Evolutionary conservation across 75 land plant genomes (phyloP), one percentile per base, ranked within the genome.

Genomic region (Cunninghamia lanceolata): DNA sequence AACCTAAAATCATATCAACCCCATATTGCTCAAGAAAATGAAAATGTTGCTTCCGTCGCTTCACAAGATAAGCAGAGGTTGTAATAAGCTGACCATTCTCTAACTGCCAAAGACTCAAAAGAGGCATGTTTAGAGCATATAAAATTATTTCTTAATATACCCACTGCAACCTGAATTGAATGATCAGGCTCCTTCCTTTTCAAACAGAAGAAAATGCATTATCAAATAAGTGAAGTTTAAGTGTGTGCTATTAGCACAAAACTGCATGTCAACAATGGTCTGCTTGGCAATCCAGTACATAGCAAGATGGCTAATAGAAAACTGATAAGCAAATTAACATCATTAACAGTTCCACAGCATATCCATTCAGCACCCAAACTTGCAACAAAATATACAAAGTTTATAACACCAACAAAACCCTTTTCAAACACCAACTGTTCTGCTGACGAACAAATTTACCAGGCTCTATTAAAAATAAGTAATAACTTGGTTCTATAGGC

Each of bases 11-110:
- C 89, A 98, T 84, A 84, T 95, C 96, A 68, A 98, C 93, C 15
- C 93, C 94, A 85, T 89, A 95, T 56, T 94, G 85, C 45, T 95
- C 95, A 59, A 98, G 89, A 63, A 90, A 84, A 87, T 98, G 99
- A 83, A 98, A 96, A 88, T 98, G 99, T 66, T 96, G 99, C 40
- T 96, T 98, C 0, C 96, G 85, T 79, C 97, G 92, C 85, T 95
- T 98, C 85, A 98, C 93, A 36, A 96, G 86, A 85, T 96, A 98
- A 28, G 99, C 89, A 66, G 95, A 84, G 21, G 94, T 90, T 59
- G 87, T 96, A 54, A 98, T 94, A 86, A 98, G 66, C 82, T 94
- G 97, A 66, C 99, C 99, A 56, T 88, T 94, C 82, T 95, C 91
- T 47, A 98, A 97, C 99, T 98, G 96, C 88, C 89, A 66, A 85